phyloP scores from a whole-genome alignment of 345 rosid genomes.

The Xanthoceras sorbifolium region DNA sequence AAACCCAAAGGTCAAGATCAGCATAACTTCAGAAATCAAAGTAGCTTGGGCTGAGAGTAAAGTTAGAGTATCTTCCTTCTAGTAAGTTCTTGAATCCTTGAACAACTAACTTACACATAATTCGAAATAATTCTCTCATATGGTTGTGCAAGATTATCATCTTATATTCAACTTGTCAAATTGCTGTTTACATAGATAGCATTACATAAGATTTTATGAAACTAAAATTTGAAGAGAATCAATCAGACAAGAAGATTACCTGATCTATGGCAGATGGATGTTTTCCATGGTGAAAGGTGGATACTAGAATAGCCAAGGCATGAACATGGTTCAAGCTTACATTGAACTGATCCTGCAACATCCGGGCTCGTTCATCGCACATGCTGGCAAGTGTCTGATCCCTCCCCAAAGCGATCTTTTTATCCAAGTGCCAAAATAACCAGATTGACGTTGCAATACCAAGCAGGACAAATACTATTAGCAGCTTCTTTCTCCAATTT shows the following conservation, averaged over 20 bases:
- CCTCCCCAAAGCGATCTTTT: slow-evolving; percentile 41
- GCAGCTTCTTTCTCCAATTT: slow-evolving; percentile 71
- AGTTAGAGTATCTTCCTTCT: slow-evolving; percentile 1
- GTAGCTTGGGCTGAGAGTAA: not conserved
- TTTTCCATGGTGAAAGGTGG: slow-evolving; percentile 96
- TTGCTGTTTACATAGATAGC: not conserved
- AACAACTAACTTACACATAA: not conserved
- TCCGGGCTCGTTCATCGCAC: slow-evolving; percentile 96
- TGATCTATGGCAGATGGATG: slow-evolving; percentile 91
- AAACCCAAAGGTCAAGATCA: slow-evolving; percentile 11
- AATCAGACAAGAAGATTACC: slow-evolving; percentile 44
- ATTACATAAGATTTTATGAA: not conserved
- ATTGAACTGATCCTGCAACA: slow-evolving; percentile 99
- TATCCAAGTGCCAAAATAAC: slow-evolving; percentile 58
- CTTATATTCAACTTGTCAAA: slow-evolving; percentile 7
- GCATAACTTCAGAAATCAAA: not conserved
- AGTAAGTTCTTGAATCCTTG: not conserved
- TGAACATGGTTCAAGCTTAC: slow-evolving; percentile 98
- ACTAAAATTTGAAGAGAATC: not conserved
- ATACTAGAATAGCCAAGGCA: slow-evolving; percentile 93
- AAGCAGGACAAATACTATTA: slow-evolving; percentile 44
- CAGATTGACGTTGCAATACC: slow-evolving; percentile 61
- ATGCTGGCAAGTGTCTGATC: slow-evolving; percentile 74
- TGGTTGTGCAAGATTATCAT: not conserved
- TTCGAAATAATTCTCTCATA: not conserved